These are phyloP conservation scores for Exophiala aquamarina DNA, from an alignment of 2,329 filamentous ascomycete species.

Conservation along the genomic window DNA sequence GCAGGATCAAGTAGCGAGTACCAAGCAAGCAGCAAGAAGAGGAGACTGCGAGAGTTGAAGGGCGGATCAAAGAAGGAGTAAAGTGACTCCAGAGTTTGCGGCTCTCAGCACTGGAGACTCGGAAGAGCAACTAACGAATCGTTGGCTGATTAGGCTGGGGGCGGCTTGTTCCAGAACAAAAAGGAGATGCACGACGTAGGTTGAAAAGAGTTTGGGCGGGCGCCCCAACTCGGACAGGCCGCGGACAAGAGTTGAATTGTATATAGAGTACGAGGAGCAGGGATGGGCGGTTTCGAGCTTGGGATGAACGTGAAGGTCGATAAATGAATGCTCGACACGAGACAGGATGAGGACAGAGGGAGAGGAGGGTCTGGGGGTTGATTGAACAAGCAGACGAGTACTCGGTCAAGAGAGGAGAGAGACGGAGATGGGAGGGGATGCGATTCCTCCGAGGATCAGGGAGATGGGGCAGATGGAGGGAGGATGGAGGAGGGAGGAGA, in stretches of 20 bases:
- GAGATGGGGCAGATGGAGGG: neutral
- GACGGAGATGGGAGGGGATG: neutral
- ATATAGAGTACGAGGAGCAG: too few relatives aligned
- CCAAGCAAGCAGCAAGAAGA: neutral
- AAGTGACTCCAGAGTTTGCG: neutral
- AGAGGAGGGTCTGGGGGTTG: too few relatives aligned
- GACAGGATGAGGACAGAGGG: too few relatives aligned
- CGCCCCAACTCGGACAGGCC: neutral
- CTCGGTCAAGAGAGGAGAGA: too few relatives aligned
- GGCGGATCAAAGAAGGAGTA: too few relatives aligned
- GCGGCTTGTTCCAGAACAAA: slow-evolving; percentile 16
- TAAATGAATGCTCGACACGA: too few relatives aligned
- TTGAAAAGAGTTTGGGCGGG: slow-evolving; percentile 1
- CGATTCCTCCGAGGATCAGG: neutral
- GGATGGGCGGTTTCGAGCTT: too few relatives aligned
- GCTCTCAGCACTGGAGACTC: neutral
- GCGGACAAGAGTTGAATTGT: too few relatives aligned
- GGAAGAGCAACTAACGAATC: too few relatives aligned
- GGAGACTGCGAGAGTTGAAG: too few relatives aligned
- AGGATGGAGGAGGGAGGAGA: neutral
- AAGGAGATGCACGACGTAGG: slow-evolving; percentile 10
- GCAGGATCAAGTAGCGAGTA: neutral
- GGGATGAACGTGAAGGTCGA: too few relatives aligned
- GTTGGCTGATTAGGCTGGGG: neutral
- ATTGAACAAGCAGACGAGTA: too few relatives aligned